Evolutionary conservation across 495 filamentous ascomycete genomes (phyloP), one percentile per base, ranked within the genome.

Genomic region (Apiosordaria backusii): DNA sequence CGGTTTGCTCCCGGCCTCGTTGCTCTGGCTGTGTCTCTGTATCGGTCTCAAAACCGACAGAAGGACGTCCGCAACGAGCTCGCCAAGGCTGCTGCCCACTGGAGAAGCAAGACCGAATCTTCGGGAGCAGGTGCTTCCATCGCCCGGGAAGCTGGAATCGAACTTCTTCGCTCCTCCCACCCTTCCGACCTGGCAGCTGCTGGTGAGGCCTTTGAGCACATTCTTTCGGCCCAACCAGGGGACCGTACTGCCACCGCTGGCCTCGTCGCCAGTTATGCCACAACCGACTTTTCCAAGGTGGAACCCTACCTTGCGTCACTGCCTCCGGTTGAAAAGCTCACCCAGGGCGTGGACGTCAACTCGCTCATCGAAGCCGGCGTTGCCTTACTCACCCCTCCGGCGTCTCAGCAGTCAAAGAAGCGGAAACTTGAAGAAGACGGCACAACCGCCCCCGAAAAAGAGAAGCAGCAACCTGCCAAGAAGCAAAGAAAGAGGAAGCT

Each of bases 1-100:
- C 90, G 92, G 27, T 96, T 88, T 74, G 88, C 92, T 35, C 95
- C 96, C 0, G 96, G 96, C 25, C 81, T 99, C 0, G 84, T 97
- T 18, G 91, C 90, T n/a, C 81, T 92, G 2, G 82, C 92, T 4
- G 88, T 97, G 16, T 88, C 91, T 3, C 81, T 99, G 0, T 97
- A 97, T 77, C 85, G 86, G 65, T 79, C 81, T 2, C 90, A 96
- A 76, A 88, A 89, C 62, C 91, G 93, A n/a, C 90, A 87, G 64
- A 73, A 84, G 23, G 87, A 90, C 50, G 86, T 90, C 67, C 89
- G 88, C 62, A 76, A 79, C 1, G 86, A 92, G 67, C 81, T 98
- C 21, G 86, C 88, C 64, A 90, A 90, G 78, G 93, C 95, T 7
- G 93, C 92, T 4, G 78, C 84, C 10, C 89, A 96, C 79, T 98